A percentile compares a stretch with the other conserved stretches of the same genome.
Evolutionary conservation across 2,329 filamentous ascomycete species (phyloP).

Genomic region (Calonectria pseudoreteaudii): DNA sequence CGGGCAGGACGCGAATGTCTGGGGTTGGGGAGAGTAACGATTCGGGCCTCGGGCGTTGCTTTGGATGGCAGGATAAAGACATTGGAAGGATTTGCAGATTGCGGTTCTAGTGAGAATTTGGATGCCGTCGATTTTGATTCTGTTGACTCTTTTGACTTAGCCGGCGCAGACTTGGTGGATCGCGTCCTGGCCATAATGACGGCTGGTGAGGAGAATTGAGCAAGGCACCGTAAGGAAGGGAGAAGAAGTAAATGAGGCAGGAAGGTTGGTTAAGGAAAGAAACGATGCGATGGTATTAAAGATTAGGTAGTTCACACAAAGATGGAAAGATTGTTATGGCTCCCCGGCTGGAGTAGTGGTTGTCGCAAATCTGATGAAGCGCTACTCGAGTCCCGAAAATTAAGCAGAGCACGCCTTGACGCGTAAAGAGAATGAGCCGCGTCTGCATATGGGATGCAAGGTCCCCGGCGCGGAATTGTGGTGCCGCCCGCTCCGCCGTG

Average conservation of each 20-base stretch:
- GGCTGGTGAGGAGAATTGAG: neutral
- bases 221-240: neutral
- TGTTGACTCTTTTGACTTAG: constrained; percentile 41
- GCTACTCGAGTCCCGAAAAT: neutral
- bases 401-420: constrained; percentile 1
- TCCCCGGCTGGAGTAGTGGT: neutral
- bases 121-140: constrained; percentile 47
- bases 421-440: constrained; percentile 22
- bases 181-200: constrained; percentile 63
- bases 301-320: neutral
- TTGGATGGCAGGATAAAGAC: constrained; percentile 72
- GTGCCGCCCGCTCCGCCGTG: neutral
- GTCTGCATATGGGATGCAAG: constrained; percentile 2
- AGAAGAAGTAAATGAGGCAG: neutral
- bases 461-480: constrained; percentile 4
- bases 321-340: neutral
- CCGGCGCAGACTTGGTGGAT: constrained; percentile 52
- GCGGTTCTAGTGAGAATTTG: constrained; percentile 55
- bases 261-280: neutral
- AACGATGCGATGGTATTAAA: neutral
- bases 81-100: constrained; percentile 59
- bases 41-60: constrained; percentile 64
- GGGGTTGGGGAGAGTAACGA: constrained; percentile 71
- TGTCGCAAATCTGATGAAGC: neutral
- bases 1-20: constrained; percentile 65